These are phyloP conservation scores for Kodamaea fukazawae DNA, from an alignment of 805 yeast species.

Conservation along the genomic window DNA sequence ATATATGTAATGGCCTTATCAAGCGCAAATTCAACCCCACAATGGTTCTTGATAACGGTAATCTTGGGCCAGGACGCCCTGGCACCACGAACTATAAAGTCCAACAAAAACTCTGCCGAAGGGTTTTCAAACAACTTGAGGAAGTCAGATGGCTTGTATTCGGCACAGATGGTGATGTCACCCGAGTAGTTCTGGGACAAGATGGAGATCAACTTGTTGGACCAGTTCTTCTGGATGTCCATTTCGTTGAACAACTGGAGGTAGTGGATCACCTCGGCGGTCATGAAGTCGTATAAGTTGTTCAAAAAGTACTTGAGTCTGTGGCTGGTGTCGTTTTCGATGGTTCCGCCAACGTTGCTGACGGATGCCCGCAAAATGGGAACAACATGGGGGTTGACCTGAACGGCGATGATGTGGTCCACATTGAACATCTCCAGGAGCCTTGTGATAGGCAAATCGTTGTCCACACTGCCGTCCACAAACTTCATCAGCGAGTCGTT, in stretches of 20 bases:
- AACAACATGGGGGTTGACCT: constrained; percentile 93
- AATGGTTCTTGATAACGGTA: constrained; percentile 81
- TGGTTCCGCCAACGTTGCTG: constrained; percentile 65
- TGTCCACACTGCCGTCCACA: constrained; percentile 95
- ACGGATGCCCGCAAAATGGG: constrained; percentile 75
- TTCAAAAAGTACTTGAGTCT: constrained; percentile 51
- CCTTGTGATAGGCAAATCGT: constrained; percentile 87
- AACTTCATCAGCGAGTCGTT: constrained; percentile 69
- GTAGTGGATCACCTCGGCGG: constrained; percentile 76
- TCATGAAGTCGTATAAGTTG: constrained; percentile 53
- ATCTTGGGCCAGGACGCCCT: constrained; percentile 93
- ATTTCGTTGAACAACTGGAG: constrained; percentile 70
- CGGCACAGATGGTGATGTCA: constrained; percentile 89
- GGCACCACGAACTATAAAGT: constrained; percentile 77
- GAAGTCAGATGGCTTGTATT: constrained; percentile 57
- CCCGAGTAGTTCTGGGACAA: constrained; percentile 88
- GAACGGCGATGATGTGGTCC: constrained; percentile 95
- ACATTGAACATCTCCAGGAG: constrained; percentile 96
- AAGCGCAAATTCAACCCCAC: constrained; percentile 83
- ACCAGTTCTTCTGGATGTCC: constrained; percentile 69
- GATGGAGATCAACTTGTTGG: constrained; percentile 71
- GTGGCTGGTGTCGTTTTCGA: constrained; percentile 59
- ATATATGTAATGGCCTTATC: constrained; percentile 74
- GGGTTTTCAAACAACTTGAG: constrained; percentile 75
- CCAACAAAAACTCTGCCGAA: constrained; percentile 66